Evolutionary conservation across 805 yeast genomes (phyloP).

Genomic region (Blastobotrys attinorum): DNA sequence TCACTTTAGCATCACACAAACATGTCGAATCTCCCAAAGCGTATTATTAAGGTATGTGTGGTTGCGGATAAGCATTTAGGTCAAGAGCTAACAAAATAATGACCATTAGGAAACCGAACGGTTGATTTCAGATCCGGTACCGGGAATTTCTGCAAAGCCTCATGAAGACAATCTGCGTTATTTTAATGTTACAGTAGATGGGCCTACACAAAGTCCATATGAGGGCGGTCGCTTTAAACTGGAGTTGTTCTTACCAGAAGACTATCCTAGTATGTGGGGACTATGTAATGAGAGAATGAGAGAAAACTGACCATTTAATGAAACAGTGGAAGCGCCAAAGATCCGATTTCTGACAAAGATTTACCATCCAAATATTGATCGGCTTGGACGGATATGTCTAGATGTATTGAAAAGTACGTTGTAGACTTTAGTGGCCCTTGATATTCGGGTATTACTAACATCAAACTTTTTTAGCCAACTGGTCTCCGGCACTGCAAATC

Average conservation of each 20-base stretch:
- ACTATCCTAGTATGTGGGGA: conserved; percentile 60
- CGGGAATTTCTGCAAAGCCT: conserved; percentile 89
- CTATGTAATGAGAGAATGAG: conserved; percentile 8
- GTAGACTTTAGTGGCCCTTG: not conserved
- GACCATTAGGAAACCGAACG: conserved; percentile 73
- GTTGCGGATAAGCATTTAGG: not conserved
- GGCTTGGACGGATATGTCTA: conserved; percentile 89
- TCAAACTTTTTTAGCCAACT: conserved; percentile 54
- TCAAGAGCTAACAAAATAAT: not conserved
- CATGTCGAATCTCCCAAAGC: conserved; percentile 57
- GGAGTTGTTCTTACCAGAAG: conserved; percentile 89
- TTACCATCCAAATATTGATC: conserved; percentile 94
- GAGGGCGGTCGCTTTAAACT: conserved; percentile 69
- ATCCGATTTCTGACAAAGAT: conserved; percentile 89
- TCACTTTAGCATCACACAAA: not conserved
- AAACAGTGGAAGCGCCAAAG: conserved; percentile 87
- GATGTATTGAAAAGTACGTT: conserved; percentile 76
- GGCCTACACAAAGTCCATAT: conserved; percentile 87
- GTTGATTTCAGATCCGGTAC: conserved; percentile 87
- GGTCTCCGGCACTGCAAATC: conserved; percentile 97
- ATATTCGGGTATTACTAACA: conserved; percentile 1
- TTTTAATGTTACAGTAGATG: conserved; percentile 85
- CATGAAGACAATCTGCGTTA: conserved; percentile 91
- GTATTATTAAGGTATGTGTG: conserved; percentile 74
- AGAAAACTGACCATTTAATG: not conserved